These are phyloP conservation scores for Phoma sp. DNA, from an alignment of 2,329 filamentous ascomycete species.

Conservation along the genomic window DNA sequence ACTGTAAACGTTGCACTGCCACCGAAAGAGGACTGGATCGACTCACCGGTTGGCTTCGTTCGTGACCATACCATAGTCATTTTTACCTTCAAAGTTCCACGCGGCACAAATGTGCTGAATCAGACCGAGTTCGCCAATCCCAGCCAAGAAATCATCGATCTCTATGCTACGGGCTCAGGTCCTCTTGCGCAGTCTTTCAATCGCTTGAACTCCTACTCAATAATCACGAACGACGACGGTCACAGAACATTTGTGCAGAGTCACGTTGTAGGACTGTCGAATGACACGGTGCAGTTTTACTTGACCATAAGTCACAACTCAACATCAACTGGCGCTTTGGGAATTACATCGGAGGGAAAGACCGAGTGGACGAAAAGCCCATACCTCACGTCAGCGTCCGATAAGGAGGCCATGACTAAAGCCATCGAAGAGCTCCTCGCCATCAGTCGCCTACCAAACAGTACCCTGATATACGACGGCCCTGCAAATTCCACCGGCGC, in stretches of 20 bases:
- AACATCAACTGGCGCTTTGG: slow-evolving; percentile 27
- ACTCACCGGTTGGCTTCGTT: slow-evolving; percentile 35
- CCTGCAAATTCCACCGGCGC: slow-evolving; percentile 47
- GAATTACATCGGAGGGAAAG: slow-evolving; percentile 32
- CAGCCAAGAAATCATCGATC: slow-evolving; percentile 16
- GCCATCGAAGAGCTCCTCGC: slow-evolving; percentile 52
- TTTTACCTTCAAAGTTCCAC: slow-evolving; percentile 20
- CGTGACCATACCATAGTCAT: slow-evolving; percentile 30
- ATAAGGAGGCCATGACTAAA: slow-evolving; percentile 43
- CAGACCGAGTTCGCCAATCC: slow-evolving; percentile 19
- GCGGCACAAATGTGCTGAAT: slow-evolving; percentile 17
- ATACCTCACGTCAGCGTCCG: slow-evolving; percentile 55
- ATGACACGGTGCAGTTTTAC: slow-evolving; percentile 23
- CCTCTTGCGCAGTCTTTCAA: slow-evolving; percentile 50
- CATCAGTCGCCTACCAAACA: slow-evolving; percentile 20
- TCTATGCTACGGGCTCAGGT: slow-evolving; percentile 36
- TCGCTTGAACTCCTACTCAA: slow-evolving; percentile 53
- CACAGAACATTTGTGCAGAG: slow-evolving; percentile 42
- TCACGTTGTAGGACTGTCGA: slow-evolving; percentile 45
- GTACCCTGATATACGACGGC: slow-evolving; percentile 21
- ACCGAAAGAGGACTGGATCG: slow-evolving; percentile 25
- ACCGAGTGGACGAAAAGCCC: slow-evolving; percentile 53
- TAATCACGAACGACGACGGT: slow-evolving; percentile 45
- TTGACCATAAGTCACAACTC: slow-evolving; percentile 25
- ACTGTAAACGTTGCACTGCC: slow-evolving; percentile 22